Evolutionary conservation across 768 basidiomycete species (phyloP).

Genomic region (Phanerodontia chrysosporium): DNA sequence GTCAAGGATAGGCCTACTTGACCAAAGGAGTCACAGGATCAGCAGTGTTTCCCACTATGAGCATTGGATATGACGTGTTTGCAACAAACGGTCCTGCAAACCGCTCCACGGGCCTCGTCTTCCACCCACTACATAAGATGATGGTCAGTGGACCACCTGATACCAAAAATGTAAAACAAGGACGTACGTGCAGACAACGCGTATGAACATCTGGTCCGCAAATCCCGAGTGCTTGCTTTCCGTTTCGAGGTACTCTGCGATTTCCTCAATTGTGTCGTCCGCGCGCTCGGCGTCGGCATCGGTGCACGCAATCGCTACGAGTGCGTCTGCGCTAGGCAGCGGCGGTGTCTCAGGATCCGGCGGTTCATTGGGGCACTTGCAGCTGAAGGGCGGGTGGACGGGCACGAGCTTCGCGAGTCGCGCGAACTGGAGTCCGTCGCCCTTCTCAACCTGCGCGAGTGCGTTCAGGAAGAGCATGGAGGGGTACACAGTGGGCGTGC

Average conservation of each 20-base stretch:
- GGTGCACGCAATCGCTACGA: neutral
- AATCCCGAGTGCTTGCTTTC: neutral
- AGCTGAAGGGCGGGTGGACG: neutral
- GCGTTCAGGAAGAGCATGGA: neutral
- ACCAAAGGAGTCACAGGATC: slow-evolving; percentile 15
- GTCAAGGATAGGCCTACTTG: neutral
- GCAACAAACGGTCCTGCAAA: neutral
- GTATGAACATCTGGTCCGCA: neutral
- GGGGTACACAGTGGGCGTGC: neutral
- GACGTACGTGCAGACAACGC: neutral
- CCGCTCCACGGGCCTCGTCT: neutral
- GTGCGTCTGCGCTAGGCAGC: neutral
- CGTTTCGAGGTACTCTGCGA: neutral
- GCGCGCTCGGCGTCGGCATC: neutral
- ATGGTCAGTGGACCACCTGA: neutral
- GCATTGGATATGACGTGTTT: neutral
- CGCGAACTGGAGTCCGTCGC: slow-evolving; percentile 3
- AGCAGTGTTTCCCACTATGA: slow-evolving; percentile 19
- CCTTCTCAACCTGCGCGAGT: slow-evolving; percentile 6
- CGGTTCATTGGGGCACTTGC: neutral
- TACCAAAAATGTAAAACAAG: neutral
- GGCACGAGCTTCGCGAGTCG: neutral
- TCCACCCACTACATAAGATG: neutral
- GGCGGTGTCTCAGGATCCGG: neutral
- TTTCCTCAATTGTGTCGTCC: neutral